Percentiles rank a stretch among this genome's conserved stretches.
Evolutionary conservation across 1,139 yeast species (phyloP).

Genomic region (Candida pseudoviswanathii): DNA sequence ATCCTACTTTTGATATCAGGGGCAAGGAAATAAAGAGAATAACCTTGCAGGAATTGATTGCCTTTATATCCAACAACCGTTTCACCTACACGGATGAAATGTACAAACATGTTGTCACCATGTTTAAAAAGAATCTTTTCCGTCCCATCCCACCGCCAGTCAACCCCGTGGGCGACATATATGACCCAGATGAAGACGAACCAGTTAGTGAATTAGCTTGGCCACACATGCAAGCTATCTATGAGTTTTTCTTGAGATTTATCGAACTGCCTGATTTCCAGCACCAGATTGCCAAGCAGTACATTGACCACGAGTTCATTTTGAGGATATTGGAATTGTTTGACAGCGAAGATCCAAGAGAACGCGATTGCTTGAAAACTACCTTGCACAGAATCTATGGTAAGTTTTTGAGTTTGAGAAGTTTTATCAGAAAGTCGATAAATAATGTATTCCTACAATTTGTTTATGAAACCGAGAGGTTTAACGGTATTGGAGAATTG

Average conservation of each 20-base stretch:
- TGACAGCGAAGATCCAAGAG: slow-evolving; percentile 96
- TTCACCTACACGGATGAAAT: slow-evolving; percentile 88
- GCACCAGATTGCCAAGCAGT: slow-evolving; percentile 90
- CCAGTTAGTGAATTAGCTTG: slow-evolving; percentile 96
- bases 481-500: slow-evolving; percentile 94
- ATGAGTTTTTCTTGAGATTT: slow-evolving; percentile 90
- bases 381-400: slow-evolving; percentile 96
- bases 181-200: slow-evolving; percentile 98
- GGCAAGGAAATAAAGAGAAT: slow-evolving; percentile 91
- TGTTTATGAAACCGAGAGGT: slow-evolving; percentile 92
- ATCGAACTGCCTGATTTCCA: slow-evolving; percentile 95
- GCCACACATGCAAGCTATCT: slow-evolving; percentile 98
- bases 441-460: slow-evolving; percentile 92
- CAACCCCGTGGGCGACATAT: slow-evolving; percentile 93
- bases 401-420: slow-evolving; percentile 84
- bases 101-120: slow-evolving; percentile 83
- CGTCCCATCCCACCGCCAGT: slow-evolving; percentile 98
- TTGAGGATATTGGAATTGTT: slow-evolving; percentile 79
- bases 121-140: slow-evolving; percentile 87
- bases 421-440: slow-evolving; percentile 88
- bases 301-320: slow-evolving; percentile 89
- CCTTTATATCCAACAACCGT: slow-evolving; percentile 79
- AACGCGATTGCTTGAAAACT: slow-evolving; percentile 92
- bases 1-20: slow-evolving; percentile 86
- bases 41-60: slow-evolving; percentile 86